A percentile compares a stretch with the other conserved stretches of the same genome.
Conservation (phyloP, 495 filamentous ascomycete species). For the Clavariopsis aquatica region DNA sequence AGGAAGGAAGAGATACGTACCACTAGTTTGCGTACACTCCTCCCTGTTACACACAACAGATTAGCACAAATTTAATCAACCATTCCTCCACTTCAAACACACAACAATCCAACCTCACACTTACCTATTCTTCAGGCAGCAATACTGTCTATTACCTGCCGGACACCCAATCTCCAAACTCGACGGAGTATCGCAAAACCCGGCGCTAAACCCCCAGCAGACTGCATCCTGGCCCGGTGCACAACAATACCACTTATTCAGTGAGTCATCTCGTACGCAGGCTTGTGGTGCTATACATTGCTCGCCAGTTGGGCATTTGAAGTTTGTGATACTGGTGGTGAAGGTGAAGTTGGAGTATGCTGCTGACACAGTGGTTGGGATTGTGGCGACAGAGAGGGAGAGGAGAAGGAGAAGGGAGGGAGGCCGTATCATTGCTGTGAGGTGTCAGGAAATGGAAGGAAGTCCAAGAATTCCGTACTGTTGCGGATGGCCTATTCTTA, state of each 20-base stretch:
- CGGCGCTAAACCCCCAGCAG: neutral
- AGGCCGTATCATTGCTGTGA: no score
- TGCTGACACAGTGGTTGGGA: neutral
- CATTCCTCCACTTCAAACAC: no score
- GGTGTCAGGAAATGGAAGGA: no score
- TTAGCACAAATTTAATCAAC: neutral
- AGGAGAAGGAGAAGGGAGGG: neutral
- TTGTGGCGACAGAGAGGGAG: neutral
- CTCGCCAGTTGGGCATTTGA: neutral
- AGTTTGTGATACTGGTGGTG: neutral
- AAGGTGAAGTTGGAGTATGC: neutral
- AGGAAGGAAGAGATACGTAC: no score
- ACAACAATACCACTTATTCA: slow-evolving; percentile 15
- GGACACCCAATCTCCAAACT: neutral
- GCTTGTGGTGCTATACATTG: slow-evolving; percentile 4
- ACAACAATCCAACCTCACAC: neutral
- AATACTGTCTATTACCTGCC: neutral
- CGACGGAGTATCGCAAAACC: neutral
- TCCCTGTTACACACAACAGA: neutral
- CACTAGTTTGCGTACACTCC: neutral
- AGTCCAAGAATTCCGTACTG: no score
- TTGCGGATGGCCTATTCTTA: no score
- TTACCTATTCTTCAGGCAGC: neutral
- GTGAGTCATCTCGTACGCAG: neutral
- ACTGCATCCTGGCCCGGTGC: neutral